Conservation (phyloP, 179 eudicot species). For the Patellifolia procumbens region DNA sequence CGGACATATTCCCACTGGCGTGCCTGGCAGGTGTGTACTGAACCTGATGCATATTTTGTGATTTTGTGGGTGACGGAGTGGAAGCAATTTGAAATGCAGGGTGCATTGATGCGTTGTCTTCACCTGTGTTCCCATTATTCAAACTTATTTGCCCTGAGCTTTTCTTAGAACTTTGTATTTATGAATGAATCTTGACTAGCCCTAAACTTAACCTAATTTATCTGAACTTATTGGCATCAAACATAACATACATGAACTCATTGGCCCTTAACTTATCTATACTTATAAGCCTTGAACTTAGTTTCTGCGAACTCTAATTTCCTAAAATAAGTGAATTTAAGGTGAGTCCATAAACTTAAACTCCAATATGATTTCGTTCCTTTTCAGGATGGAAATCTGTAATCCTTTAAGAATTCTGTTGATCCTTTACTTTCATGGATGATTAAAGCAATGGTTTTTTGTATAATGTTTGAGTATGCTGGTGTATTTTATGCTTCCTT, state of each 20-base stretch:
- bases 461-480: not conserved
- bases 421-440: not conserved
- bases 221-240: too few species aligned
- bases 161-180: too few species aligned
- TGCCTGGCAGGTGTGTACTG: slow-evolving; percentile 73
- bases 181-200: too few species aligned
- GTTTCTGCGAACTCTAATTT: too few species aligned
- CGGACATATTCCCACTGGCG: slow-evolving; percentile 98
- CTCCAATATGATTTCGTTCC: not conserved
- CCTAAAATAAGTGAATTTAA: too few species aligned
- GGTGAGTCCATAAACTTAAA: too few species aligned
- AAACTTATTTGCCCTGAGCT: too few species aligned
- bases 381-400: slow-evolving; percentile 3
- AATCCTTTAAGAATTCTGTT: not conserved
- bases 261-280: too few species aligned
- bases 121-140: not conserved
- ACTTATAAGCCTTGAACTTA: too few species aligned
- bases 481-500: not conserved
- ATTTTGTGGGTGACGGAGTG: not conserved
- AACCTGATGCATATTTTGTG: not conserved
- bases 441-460: not conserved
- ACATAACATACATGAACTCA: too few species aligned
- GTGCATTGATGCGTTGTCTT: too few species aligned
- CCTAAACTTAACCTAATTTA: too few species aligned
- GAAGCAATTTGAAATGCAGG: not conserved